Evolutionary conservation across 164 flowering plant species (phyloP), one percentile per base, ranked within the genome.

Genomic region (Santalum album): DNA sequence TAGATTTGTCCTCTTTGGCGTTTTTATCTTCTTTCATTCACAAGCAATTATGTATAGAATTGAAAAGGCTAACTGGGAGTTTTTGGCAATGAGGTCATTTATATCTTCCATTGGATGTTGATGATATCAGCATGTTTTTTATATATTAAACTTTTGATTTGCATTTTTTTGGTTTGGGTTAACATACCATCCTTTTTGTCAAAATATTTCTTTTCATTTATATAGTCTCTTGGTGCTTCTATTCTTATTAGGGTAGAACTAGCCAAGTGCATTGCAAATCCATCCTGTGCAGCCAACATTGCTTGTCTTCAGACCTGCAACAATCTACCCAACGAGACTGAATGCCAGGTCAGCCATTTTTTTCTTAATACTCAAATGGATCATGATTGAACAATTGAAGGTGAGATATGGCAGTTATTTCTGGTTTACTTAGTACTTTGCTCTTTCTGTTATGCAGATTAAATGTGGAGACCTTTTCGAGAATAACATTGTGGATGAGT

Each of bases 251-350:
- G 96, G 83, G 15, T 86, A 49, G 98, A 92, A 69, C 74, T 92
- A 56, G 95, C 86, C 22, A 86, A 86, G 76, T 92, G 98, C 75
- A 81, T 92, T 32, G 64, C 85, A 42, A 88, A 88, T 64, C 98
- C 98, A 53, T 71, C 84, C 58, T 92, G 98, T 75, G 98, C 98
- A 45, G 96, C 96, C 47, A 92, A 88, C 68, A 62, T 92, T 64
- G 98, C 98, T 62, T 92, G 98, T 68, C 84, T 92, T 32, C 90
- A 92, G 60, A 92, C 98, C 18, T 92, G 98, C 69, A 92, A 89
- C 56, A 78, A 92, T 59, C 77, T 94, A 49, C 96, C 96, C 12
- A 95, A 92, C 65, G 96, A 92, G 64, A 86, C 89, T 1, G 96
- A 88, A 63, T 92, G 98, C 74, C 96, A 88, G 90, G 98, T 64